Percentiles rank a stretch among this genome's conserved stretches.
These are phyloP conservation scores for Leptographium wingfieldii DNA, from an alignment of 2,329 filamentous ascomycete species.

Conservation along the genomic window DNA sequence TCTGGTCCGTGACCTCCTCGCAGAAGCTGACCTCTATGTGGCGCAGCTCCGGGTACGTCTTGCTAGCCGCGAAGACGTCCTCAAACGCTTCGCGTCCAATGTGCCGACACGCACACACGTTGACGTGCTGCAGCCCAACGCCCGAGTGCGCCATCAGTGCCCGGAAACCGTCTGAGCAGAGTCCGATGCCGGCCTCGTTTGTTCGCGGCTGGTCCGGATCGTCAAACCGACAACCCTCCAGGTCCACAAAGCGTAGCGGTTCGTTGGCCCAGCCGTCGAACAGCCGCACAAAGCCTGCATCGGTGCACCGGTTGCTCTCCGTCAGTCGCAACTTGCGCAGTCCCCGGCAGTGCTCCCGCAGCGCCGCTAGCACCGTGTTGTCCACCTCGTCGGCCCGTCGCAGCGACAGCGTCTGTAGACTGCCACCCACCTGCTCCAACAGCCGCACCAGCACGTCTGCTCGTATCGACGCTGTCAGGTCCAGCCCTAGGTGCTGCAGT, in stretches of 20 bases:
- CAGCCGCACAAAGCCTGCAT: conserved; percentile 57
- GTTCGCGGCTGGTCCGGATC: conserved; percentile 58
- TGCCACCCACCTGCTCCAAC: conserved; percentile 47
- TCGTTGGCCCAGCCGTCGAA: conserved; percentile 69
- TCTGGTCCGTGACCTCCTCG: conserved; percentile 50
- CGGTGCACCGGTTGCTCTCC: conserved; percentile 63
- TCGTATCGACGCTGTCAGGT: conserved; percentile 45
- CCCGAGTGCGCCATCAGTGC: conserved; percentile 81
- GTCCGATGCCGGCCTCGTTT: conserved; percentile 53
- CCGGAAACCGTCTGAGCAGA: conserved; percentile 63
- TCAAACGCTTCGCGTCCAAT: conserved; percentile 62
- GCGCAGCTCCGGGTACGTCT: conserved; percentile 52
- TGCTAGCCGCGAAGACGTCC: conserved; percentile 52
- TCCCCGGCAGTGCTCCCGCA: conserved; percentile 55
- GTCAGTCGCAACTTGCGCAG: conserved; percentile 71
- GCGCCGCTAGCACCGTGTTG: conserved; percentile 55
- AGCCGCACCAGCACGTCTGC: conserved; percentile 47
- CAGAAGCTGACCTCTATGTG: conserved; percentile 71
- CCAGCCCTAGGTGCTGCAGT: conserved; percentile 65
- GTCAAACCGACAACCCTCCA: conserved; percentile 65
- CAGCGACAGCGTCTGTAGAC: conserved; percentile 67
- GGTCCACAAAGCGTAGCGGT: conserved; percentile 55
- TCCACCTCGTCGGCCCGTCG: conserved; percentile 52
- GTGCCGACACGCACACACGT: conserved; percentile 76
- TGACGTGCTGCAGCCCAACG: conserved; percentile 48